Evolutionary conservation across 2,329 filamentous ascomycete species (phyloP).

Genomic region (Aspergillus carbonarius): DNA sequence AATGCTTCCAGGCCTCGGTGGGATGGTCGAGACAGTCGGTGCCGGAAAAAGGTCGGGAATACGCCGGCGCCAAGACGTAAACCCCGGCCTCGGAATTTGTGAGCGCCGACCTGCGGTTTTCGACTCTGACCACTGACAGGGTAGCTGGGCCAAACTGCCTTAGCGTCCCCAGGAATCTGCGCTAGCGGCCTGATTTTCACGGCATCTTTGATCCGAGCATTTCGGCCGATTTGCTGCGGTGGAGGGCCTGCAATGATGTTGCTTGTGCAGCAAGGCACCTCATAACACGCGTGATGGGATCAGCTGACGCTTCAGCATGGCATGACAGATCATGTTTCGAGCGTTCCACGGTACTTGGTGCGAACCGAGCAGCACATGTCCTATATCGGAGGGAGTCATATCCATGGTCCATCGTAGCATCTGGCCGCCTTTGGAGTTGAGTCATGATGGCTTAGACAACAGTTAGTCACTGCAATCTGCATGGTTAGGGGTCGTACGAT

Average conservation of each 20-base stretch:
- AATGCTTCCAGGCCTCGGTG: background rate
- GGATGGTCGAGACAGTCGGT: background rate
- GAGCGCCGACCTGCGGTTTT: background rate
- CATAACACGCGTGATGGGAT: background rate
- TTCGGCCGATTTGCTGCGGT: slow-evolving; percentile 2
- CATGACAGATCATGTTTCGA: background rate
- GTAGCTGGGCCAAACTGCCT: background rate
- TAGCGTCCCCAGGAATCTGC: background rate
- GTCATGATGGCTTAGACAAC: background rate
- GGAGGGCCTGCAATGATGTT: background rate
- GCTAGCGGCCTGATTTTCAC: slow-evolving; percentile 5
- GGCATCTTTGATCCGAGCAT: slow-evolving; percentile 5
- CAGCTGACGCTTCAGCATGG: slow-evolving; percentile 5
- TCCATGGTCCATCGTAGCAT: background rate
- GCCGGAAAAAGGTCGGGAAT: background rate
- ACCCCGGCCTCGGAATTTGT: background rate
- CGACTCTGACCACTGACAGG: background rate
- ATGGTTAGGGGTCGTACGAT: background rate
- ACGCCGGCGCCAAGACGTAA: background rate
- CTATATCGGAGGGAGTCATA: slow-evolving; percentile 3
- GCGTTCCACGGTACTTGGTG: background rate
- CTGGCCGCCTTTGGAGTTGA: background rate
- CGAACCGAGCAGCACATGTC: background rate
- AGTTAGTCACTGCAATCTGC: background rate
- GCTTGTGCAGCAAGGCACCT: background rate